These are phyloP conservation scores for Pestalotiopsis sp. DNA, from an alignment of 2,329 filamentous ascomycete species.

Conservation along the genomic window DNA sequence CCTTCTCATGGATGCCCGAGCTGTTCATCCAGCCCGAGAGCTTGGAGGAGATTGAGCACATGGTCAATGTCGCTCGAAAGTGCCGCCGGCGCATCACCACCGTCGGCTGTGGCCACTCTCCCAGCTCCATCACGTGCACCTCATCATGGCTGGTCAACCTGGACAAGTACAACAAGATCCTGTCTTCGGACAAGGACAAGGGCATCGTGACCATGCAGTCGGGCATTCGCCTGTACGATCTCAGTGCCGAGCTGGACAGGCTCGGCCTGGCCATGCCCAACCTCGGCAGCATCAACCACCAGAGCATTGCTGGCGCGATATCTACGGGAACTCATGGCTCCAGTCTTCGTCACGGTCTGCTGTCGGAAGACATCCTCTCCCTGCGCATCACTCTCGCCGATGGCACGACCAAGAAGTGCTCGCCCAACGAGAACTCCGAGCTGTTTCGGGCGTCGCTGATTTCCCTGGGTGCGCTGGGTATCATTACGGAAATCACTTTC, in stretches of 20 bases:
- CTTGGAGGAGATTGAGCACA: conserved; percentile 78
- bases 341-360: conserved; percentile 77
- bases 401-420: conserved; percentile 72
- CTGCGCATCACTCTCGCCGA: conserved; percentile 82
- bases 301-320: conserved; percentile 90
- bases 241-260: conserved; percentile 73
- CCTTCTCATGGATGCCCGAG: conserved; percentile 85
- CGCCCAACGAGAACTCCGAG: conserved; percentile 66
- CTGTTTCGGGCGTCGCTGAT: conserved; percentile 88
- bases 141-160: conserved; percentile 94
- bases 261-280: conserved; percentile 85
- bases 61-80: conserved; percentile 75
- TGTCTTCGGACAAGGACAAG: conserved; percentile 66
- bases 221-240: conserved; percentile 78
- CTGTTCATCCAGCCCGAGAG: conserved; percentile 85
- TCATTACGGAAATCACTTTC: conserved; percentile 87
- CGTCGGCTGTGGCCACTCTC: conserved; percentile 90
- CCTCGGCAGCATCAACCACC: conserved; percentile 90
- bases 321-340: conserved; percentile 93
- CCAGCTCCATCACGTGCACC: conserved; percentile 87
- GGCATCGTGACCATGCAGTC: conserved; percentile 76
- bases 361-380: conserved; percentile 75
- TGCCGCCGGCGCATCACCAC: conserved; percentile 81
- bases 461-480: conserved; percentile 85
- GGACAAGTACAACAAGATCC: conserved; percentile 74